Base-by-base conservation (phyloP, 257 asterid genomes). In the Leonotis leonurus region DNA sequence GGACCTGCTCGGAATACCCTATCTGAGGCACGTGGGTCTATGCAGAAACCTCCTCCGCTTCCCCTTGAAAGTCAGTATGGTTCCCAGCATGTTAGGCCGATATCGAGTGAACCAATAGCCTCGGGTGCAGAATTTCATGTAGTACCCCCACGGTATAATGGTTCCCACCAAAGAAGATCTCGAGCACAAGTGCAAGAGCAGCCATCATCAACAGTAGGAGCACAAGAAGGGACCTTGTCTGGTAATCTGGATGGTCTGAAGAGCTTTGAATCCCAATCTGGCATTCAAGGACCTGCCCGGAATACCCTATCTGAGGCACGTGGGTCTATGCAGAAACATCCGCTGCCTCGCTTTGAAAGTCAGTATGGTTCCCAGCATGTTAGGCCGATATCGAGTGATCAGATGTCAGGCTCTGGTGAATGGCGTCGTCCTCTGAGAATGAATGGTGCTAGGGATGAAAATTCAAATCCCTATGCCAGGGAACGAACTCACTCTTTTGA, bases 231-330 rank as follows among this genome's bases (percentile, higher is more conserved):
- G 35, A 77, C 82, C 57, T 80, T 36, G 16, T 71, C 75, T 72
- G 81, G 80, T 73, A 65, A n/a, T n/a, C n/a, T 80, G 35, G 80
- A 82, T 65, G 83, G 80, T 57, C 73, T n/a, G n/a, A 71, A 78
- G 62, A 61, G 66, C 33, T 77, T 72, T 45, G 83, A 64, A 32
- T 51, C 68, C 17, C 81, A 68, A 18, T 59, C 73, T 26, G 60
- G 78, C 71, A 62, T 79, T 70, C 86, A 72, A 56, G 80, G 78
- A 33, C 70, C 73, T 17, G 62, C 71, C 0, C 56, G 35, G 27
- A 30, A 63, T 68, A 17, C 63, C 37, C 56, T 48, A 14, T 58
- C 74, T 70, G 78, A 74, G 73, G 79, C 73, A 51, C 86, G 60
- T 61, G 92, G 80, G 53, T 35, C 68, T 37, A 60, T 72, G 72